Evolutionary conservation across 352 stramenopile genomes (phyloP).

Genomic region (Globisporangium mamillatum): DNA sequence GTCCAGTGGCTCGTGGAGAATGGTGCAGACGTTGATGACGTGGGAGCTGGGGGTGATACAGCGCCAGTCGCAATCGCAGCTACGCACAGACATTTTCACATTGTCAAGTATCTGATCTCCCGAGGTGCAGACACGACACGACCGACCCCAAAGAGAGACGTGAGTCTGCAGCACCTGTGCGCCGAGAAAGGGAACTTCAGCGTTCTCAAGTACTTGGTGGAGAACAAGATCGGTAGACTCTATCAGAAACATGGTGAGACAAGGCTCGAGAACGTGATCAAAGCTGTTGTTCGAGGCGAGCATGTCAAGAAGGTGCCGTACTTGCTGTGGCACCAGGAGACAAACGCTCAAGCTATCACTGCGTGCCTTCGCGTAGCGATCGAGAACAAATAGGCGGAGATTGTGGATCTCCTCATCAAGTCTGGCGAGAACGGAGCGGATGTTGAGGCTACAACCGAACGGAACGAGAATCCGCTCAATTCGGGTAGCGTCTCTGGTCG

Average conservation of each 20-base stretch:
- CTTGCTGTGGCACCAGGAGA: not conserved
- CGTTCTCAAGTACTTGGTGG: conserved; percentile 11
- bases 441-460: not conserved
- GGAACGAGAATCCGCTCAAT: not conserved
- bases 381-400: not conserved
- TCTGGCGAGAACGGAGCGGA: not conserved
- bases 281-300: not conserved
- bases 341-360: not conserved
- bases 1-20: conserved; percentile 5
- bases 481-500: not conserved
- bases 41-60: not conserved
- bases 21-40: not conserved
- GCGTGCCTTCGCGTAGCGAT: not conserved
- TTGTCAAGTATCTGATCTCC: conserved; percentile 1
- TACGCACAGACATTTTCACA: not conserved
- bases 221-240: not conserved
- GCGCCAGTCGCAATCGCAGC: not conserved
- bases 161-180: not conserved
- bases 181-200: conserved; percentile 13
- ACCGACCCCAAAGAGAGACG: not conserved
- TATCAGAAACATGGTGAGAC: not conserved
- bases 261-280: not conserved
- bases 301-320: not conserved
- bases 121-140: not conserved
- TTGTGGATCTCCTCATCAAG: conserved; percentile 1